These are phyloP conservation scores for Sporothrix euskadiensis DNA, from an alignment of 2,329 filamentous ascomycete genomes.

Conservation along the genomic window DNA sequence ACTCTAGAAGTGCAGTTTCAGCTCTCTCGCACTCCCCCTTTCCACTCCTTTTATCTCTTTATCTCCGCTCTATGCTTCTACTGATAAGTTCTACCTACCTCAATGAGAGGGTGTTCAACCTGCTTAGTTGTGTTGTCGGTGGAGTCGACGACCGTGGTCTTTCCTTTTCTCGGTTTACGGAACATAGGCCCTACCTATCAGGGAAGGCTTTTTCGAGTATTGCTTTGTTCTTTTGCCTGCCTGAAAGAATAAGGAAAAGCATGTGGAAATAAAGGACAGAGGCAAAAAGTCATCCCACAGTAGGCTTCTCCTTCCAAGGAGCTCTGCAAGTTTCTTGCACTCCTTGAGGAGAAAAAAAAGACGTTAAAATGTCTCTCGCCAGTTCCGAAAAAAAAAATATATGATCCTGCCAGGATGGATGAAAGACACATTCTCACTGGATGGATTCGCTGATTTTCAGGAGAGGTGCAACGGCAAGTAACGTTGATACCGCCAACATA, in stretches of 20 bases:
- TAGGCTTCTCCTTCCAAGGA: not conserved
- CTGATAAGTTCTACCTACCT: not conserved
- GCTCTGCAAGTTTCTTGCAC: not conserved
- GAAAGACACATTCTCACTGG: not conserved
- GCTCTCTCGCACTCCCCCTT: not conserved
- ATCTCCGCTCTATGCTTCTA: not conserved
- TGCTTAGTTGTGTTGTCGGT: not conserved
- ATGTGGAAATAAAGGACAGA: not conserved
- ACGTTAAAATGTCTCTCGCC: not conserved
- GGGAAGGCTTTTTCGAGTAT: not conserved
- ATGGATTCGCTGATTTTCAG: not conserved
- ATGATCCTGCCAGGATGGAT: not conserved
- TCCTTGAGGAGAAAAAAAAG: not conserved
- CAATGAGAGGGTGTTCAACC: not conserved
- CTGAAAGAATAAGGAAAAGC: not conserved
- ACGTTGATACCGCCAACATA: not conserved
- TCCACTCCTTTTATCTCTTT: not conserved
- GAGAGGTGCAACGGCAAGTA: slow-evolving; percentile 11
- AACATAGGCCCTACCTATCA: not conserved
- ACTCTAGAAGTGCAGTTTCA: not conserved
- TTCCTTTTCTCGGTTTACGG: not conserved
- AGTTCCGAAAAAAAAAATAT: not conserved
- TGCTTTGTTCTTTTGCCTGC: too few relatives aligned
- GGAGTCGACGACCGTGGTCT: not conserved
- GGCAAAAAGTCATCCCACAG: not conserved